Conservation (phyloP, 768 basidiomycete species). For the Pisolithus albus region DNA sequence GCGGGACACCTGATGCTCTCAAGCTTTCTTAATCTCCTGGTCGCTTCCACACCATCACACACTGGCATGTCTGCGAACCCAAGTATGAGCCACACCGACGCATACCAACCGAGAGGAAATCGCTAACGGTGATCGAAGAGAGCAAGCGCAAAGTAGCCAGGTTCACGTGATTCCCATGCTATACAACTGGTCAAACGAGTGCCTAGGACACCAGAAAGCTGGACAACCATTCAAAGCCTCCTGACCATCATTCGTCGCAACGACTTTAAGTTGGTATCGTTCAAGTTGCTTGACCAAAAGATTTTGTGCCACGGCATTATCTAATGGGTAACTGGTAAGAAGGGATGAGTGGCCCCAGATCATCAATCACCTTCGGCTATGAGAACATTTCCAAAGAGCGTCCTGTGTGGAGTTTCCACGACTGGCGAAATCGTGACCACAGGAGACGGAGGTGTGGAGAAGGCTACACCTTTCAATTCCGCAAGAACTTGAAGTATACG, state of each 20-base stretch:
- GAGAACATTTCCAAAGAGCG: constrained; percentile 59
- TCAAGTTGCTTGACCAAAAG: constrained; percentile 62
- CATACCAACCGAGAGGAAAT: not conserved
- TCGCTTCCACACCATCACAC: constrained; percentile 71
- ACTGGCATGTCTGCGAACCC: constrained; percentile 60
- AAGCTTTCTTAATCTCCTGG: constrained; percentile 52
- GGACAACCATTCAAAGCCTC: constrained; percentile 53
- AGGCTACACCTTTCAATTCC: constrained; percentile 47
- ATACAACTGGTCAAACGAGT: constrained; percentile 2
- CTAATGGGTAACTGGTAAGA: constrained; percentile 26
- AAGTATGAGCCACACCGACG: not conserved
- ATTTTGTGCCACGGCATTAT: constrained; percentile 66
- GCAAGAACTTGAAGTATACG: constrained; percentile 59
- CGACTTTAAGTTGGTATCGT: constrained; percentile 51
- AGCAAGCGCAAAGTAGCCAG: constrained; percentile 64
- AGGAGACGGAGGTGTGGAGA: constrained; percentile 24
- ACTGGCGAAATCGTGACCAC: constrained; percentile 35
- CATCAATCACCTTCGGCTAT: constrained; percentile 55
- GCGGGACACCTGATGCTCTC: constrained; percentile 52
- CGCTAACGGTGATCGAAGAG: constrained; percentile 68
- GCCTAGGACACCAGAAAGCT: not conserved
- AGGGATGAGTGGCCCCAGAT: too few relatives aligned
- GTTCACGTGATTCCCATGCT: constrained; percentile 66
- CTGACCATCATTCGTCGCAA: constrained; percentile 59
- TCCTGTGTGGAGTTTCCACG: constrained; percentile 47